Evolutionary conservation across 352 stramenopile species (phyloP).

Genomic region (Phytophthora constricta): DNA sequence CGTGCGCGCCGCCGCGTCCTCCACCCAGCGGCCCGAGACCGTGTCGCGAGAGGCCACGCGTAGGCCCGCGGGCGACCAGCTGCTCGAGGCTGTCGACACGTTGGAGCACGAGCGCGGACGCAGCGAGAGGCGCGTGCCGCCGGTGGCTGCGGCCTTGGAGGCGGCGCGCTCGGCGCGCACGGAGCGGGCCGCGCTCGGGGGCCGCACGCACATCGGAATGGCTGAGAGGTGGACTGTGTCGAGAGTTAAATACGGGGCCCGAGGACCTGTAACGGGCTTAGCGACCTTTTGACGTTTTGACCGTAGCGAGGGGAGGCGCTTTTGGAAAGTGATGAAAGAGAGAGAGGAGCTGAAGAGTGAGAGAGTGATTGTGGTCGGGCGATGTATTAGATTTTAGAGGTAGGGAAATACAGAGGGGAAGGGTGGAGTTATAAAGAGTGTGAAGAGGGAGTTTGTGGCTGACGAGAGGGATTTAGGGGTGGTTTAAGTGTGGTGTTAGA

Average conservation of each 20-base stretch:
- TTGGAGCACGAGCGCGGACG: conserved; percentile 65
- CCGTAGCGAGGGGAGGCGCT: not conserved
- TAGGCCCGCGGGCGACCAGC: conserved; percentile 62
- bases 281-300: too few species aligned
- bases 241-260: not conserved
- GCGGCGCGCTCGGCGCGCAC: conserved; percentile 31
- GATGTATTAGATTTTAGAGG: too few species aligned
- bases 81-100: conserved; percentile 72
- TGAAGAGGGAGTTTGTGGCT: not conserved
- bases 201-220: conserved; percentile 52
- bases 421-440: not conserved
- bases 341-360: conserved; percentile 1
- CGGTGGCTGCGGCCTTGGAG: conserved; percentile 26
- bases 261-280: too few species aligned
- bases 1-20: conserved; percentile 54
- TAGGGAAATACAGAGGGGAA: too few species aligned
- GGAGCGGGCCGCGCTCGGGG: conserved; percentile 36
- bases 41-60: conserved; percentile 51
- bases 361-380: too few species aligned
- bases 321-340: conserved; percentile 37
- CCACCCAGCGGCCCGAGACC: conserved; percentile 74
- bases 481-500: too few species aligned
- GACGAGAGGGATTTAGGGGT: too few species aligned
- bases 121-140: conserved; percentile 16
- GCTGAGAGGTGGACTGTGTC: conserved; percentile 7